Conservation (phyloP, 2,329 filamentous ascomycete genomes). For the Botryosphaeria dothidea region DNA sequence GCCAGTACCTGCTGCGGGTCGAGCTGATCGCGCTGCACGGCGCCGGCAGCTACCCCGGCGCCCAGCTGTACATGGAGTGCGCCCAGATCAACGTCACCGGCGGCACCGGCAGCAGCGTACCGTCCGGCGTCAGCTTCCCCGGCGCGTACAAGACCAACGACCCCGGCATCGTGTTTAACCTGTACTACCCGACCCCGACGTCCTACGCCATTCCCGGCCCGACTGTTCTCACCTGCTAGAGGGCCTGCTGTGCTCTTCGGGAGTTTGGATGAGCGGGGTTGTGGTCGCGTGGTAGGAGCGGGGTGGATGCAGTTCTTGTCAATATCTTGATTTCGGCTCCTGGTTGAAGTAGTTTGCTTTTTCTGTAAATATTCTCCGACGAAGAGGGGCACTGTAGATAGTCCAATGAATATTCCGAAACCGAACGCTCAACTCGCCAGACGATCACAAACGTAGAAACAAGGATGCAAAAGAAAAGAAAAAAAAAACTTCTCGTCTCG, state of each 20-base stretch:
- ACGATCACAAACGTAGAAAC: not conserved
- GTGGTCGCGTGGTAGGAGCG: not conserved
- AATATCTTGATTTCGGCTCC: not conserved
- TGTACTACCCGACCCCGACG: constrained; percentile 35
- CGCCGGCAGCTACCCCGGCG: constrained; percentile 36
- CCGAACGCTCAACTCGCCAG: not conserved
- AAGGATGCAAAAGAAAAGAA: not conserved
- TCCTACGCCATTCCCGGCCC: constrained; percentile 35
- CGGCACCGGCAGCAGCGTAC: constrained; percentile 23
- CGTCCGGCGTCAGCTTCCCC: constrained; percentile 48
- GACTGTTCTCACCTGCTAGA: constrained; percentile 47
- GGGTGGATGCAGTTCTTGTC: not conserved
- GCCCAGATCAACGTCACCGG: constrained; percentile 36
- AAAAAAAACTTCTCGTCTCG: no score
- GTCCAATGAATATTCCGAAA: not conserved
- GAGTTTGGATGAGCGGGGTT: not conserved
- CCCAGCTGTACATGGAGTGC: constrained; percentile 49
- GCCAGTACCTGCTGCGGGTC: constrained; percentile 45
- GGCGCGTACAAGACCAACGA: constrained; percentile 51
- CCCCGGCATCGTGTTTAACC: constrained; percentile 51
- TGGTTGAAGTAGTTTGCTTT: not conserved
- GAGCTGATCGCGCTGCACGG: constrained; percentile 50
- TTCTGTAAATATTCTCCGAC: not conserved
- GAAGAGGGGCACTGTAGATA: not conserved
- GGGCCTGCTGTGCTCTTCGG: not conserved